Evolutionary conservation across 116 monocot genomes (phyloP).

Genomic region (Thalassia testudinum): DNA sequence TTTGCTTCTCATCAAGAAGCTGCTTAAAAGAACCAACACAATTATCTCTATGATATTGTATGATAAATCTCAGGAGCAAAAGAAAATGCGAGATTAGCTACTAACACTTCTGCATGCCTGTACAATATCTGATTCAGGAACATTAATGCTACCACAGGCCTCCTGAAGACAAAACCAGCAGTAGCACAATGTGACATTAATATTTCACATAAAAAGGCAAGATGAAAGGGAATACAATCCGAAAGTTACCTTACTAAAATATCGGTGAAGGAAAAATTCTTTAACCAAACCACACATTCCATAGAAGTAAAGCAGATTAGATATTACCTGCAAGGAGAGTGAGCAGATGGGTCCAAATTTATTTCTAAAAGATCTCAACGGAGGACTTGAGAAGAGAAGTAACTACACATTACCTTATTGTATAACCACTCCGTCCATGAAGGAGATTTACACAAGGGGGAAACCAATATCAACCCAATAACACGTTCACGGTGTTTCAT

Average conservation of each 20-base stretch:
- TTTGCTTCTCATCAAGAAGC: conserved; percentile 76
- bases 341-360: neutral
- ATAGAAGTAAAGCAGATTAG: conserved; percentile 79
- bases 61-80: no score
- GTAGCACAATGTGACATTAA: no score
- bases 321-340: conserved; percentile 36
- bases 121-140: conserved; percentile 34
- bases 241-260: conserved; percentile 66
- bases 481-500: conserved; percentile 61
- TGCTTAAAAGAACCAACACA: no score
- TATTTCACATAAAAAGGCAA: no score
- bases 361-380: neutral
- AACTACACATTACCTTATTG: conserved; percentile 38
- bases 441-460: conserved; percentile 79
- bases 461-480: conserved; percentile 76
- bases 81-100: conserved; percentile 8
- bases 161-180: conserved; percentile 14
- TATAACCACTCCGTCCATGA: conserved; percentile 95
- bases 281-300: conserved; percentile 79
- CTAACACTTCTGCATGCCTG: conserved; percentile 43
- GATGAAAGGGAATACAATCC: neutral
- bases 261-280: conserved; percentile 65
- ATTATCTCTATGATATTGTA: neutral
- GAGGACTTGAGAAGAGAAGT: neutral
- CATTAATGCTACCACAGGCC: conserved; percentile 19